A percentile compares a stretch with the other conserved stretches of the same genome.
These are phyloP conservation scores for Phytophthora citrophthora DNA, from an alignment of 352 stramenopile genomes.

Conservation along the genomic window DNA sequence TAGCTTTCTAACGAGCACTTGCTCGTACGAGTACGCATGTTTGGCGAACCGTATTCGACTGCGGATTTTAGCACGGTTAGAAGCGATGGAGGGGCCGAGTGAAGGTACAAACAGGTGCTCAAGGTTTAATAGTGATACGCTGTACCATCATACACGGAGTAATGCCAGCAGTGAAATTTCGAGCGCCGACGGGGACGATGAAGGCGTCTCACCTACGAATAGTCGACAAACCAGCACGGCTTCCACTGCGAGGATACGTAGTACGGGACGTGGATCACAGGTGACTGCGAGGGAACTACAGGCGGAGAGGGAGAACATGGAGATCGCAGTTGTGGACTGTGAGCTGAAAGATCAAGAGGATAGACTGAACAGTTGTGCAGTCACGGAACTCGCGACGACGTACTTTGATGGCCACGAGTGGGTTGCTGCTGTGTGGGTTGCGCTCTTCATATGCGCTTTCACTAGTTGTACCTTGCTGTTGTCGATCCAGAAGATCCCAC, in stretches of 20 bases:
- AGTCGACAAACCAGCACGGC: conserved; percentile 8
- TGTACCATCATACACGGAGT: conserved; percentile 38
- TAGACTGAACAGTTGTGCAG: conserved; percentile 27
- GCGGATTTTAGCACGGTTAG: conserved; percentile 44
- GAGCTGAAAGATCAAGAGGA: conserved; percentile 37
- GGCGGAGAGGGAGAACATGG: conserved; percentile 31
- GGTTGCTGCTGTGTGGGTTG: conserved; percentile 41
- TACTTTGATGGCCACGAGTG: conserved; percentile 44
- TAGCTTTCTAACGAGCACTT: conserved; percentile 59
- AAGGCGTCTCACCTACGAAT: neutral
- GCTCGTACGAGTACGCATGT: conserved; percentile 76
- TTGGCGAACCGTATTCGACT: conserved; percentile 70
- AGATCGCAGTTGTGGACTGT: conserved; percentile 33
- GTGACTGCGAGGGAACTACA: conserved; percentile 17
- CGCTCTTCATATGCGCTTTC: conserved; percentile 26
- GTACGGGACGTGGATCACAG: conserved; percentile 13
- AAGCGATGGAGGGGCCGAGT: conserved; percentile 33
- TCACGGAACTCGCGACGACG: conserved; percentile 16
- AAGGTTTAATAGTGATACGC: conserved; percentile 34
- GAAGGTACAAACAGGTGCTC: conserved; percentile 25
- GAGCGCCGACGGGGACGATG: neutral
- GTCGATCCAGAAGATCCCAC: conserved; percentile 29
- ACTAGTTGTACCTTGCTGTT: conserved; percentile 34
- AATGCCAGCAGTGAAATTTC: conserved; percentile 15
- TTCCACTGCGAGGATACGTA: conserved; percentile 24